Base-by-base conservation (phyloP, 2,329 filamentous ascomycete genomes). In the Byssothecium circinans region DNA sequence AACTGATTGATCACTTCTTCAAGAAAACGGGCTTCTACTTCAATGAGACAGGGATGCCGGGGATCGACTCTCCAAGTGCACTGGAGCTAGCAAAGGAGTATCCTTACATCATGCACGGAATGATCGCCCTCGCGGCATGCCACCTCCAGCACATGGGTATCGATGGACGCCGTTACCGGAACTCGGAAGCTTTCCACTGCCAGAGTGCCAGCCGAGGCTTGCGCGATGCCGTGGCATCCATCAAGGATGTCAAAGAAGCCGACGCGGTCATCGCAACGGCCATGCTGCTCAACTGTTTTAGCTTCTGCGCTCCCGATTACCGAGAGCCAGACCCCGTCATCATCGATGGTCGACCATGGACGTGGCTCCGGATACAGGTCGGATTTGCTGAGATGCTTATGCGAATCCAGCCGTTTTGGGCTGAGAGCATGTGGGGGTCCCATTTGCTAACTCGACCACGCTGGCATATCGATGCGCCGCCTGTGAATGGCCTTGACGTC, bases 101-200 rank as follows among this genome's bases (percentile, higher is more conserved):
- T 17, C 46, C 52, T 1, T 50, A 35, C 23, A 15, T 55, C 29
- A 53, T 55, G 52, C 52, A 55, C 41, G 46, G 43, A n/a, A 52
- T 52, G 43, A 30, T 55, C 27, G 52, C 52, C n/a, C 18, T 52
- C 2, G 43, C 49, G 10, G 49, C 52, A 3, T 55, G 52, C 22
- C 52, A 55, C 17, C 18, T 55, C 4, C 49, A 55, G 32, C 41
- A 51, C 8, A 11, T 46, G 7, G 45, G 38, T 18, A 39, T 45
- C 36, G 41, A 52, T 8, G 37, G 17, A 12, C 39, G 22, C 12
- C 10, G 29, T 3, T 55, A 50, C 18, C 43, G 52, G 3, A 20
- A 43, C 12, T 14, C 50, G 5, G 49, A 55, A 36, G 43, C 47
- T n/a, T 41, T 49, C 18, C 52, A 54, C 36, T 35, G 18, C 19